phyloP scores from a whole-genome alignment of 148 eudicot genomes.

The Rhododendron mucronatum region DNA sequence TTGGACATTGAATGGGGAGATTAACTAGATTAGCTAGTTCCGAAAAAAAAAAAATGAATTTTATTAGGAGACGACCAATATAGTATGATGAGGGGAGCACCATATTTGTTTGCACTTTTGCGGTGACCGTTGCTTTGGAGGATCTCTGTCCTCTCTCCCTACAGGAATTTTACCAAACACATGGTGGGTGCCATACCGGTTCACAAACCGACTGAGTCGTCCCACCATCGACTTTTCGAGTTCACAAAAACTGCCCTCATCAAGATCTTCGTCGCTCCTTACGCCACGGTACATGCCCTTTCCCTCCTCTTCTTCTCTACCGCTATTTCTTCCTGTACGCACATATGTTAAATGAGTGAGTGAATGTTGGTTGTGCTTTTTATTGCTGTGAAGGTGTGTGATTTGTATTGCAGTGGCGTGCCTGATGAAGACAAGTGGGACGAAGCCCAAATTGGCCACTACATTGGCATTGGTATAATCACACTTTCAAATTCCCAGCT shows the following conservation, averaged over 20 bases:
- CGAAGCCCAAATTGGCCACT: slow-evolving; percentile 80
- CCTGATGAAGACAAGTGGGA: slow-evolving; percentile 73
- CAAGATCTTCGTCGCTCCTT: slow-evolving; percentile 80
- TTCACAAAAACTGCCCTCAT: slow-evolving; percentile 72
- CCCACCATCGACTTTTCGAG: slow-evolving; percentile 68
- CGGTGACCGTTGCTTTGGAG: not conserved
- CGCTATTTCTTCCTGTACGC: not conserved
- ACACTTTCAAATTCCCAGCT: not conserved
- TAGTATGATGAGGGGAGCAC: no score
- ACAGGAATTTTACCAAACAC: not conserved
- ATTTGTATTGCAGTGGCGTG: slow-evolving; percentile 72
- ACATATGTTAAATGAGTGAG: not conserved
- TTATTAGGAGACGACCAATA: no score
- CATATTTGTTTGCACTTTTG: not conserved
- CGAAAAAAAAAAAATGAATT: no score
- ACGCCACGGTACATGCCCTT: slow-evolving; percentile 50
- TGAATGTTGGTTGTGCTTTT: not conserved
- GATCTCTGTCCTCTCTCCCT: not conserved
- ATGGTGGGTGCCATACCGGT: slow-evolving; percentile 19
- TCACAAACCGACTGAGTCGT: slow-evolving; percentile 28
- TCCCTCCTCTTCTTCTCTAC: slow-evolving; percentile 2
- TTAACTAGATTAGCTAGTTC: no score
- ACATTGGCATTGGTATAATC: slow-evolving; percentile 71
- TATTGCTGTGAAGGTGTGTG: slow-evolving; percentile 47
- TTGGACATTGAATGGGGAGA: no score